A percentile compares a stretch with the other conserved stretches of the same genome.
These are phyloP conservation scores for Spathaspora gorwiae DNA, from an alignment of 805 yeast genomes.

Conservation along the genomic window DNA sequence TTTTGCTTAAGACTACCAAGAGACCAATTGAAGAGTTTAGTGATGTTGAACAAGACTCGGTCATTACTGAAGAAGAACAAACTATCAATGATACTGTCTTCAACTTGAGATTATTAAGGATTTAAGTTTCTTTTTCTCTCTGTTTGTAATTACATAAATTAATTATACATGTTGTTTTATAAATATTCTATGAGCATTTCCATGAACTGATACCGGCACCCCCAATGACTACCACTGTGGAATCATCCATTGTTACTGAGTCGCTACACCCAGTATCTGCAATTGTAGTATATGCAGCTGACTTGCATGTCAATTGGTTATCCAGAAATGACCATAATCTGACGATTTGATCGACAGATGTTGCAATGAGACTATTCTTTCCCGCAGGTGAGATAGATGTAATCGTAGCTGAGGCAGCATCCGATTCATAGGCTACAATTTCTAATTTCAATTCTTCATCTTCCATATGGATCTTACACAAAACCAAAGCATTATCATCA, in stretches of 20 bases:
- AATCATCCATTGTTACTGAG: constrained; percentile 21
- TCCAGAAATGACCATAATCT: constrained; percentile 54
- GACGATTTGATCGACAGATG: constrained; percentile 81
- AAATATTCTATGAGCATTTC: constrained; percentile 11
- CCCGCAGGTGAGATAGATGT: constrained; percentile 51
- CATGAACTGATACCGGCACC: constrained; percentile 78
- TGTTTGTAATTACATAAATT: constrained; percentile 3
- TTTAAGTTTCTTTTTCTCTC: constrained; percentile 28
- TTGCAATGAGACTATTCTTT: constrained; percentile 42
- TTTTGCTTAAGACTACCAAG: constrained; percentile 76
- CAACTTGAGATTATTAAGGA: constrained; percentile 69
- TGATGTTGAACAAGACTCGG: constrained; percentile 35
- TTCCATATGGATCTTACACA: constrained; percentile 16
- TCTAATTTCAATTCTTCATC: constrained; percentile 16
- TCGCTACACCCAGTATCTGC: constrained; percentile 87
- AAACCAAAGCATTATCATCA: constrained; percentile 73
- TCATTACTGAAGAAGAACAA: constrained; percentile 88
- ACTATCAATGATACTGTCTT: constrained; percentile 68
- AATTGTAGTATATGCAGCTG: constrained; percentile 64
- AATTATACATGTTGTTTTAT: not conserved
- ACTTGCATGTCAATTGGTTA: constrained; percentile 19
- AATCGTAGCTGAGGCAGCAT: constrained; percentile 85
- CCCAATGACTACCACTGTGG: constrained; percentile 49
- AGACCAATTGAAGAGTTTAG: constrained; percentile 49
- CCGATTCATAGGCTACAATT: constrained; percentile 30